Conservation (phyloP, 306 rosid genomes). For the Begonia masoniana region DNA sequence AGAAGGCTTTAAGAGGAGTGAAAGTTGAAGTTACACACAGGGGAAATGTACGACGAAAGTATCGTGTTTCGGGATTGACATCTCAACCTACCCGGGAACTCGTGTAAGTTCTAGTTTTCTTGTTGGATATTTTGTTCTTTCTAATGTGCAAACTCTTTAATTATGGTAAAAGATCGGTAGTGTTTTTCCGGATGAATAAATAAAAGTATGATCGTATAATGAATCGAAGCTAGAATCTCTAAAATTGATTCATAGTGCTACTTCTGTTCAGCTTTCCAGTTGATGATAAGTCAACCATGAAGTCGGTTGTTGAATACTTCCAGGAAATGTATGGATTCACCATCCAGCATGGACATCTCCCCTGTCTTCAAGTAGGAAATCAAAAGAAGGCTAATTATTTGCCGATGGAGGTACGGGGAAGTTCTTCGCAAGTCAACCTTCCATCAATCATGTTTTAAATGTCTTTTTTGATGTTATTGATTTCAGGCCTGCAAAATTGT, state of each 20-base stretch:
- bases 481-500: conserved; percentile 40
- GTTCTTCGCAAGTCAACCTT: background rate
- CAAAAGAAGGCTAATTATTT: conserved; percentile 6
- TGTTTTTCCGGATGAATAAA: background rate
- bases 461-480: conserved; percentile 5
- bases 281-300: conserved; percentile 88
- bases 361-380: conserved; percentile 42
- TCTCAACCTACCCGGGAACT: conserved; percentile 85
- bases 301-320: conserved; percentile 92
- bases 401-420: conserved; percentile 54
- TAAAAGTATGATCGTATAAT: background rate
- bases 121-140: background rate
- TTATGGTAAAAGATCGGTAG: background rate
- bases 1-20: conserved; percentile 31
- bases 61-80: conserved; percentile 28
- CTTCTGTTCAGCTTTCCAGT: conserved; percentile 67
- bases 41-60: conserved; percentile 8
- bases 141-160: background rate
- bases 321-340: conserved; percentile 97
- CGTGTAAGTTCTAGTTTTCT: conserved; percentile 39
- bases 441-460: background rate
- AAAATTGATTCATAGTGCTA: background rate
- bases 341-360: conserved; percentile 87
- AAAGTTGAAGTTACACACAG: conserved; percentile 19
- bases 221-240: background rate